These are phyloP conservation scores for Myriosclerotinia curreyana DNA, from an alignment of 2,329 filamentous ascomycete species.

Conservation along the genomic window DNA sequence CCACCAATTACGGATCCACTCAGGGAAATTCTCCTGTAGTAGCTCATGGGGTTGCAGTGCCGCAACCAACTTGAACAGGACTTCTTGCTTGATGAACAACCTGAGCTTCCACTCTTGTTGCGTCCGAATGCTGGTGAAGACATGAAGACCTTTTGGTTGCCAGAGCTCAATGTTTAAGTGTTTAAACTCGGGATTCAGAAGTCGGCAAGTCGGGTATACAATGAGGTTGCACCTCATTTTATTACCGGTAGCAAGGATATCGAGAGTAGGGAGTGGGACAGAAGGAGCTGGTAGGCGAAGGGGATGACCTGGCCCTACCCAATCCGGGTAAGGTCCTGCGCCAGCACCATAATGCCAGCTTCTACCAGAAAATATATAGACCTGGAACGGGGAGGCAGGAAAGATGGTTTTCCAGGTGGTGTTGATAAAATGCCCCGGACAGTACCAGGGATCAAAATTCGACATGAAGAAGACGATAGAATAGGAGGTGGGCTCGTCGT, in stretches of 20 bases:
- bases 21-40: not conserved
- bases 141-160: not conserved
- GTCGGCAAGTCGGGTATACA: not conserved
- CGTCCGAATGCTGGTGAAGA: not conserved
- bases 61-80: not conserved
- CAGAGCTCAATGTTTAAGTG: not conserved
- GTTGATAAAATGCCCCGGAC: not conserved
- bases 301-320: not conserved
- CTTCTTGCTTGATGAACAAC: not conserved
- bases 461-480: conserved; percentile 10
- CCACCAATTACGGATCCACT: conserved; percentile 10
- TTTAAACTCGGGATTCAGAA: not conserved
- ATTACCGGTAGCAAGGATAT: not conserved
- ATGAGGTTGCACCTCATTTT: not conserved
- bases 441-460: not conserved
- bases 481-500: conserved; percentile 7
- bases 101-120: not conserved
- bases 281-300: not conserved
- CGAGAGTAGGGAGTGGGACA: not conserved
- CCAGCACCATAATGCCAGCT: not conserved
- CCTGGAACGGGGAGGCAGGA: not conserved
- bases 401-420: not conserved
- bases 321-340: not conserved
- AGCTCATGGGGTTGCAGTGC: not conserved
- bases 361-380: conserved; percentile 1